Evolutionary conservation across 176 grass and related monocot genomes (phyloP).

Genomic region (Phyllostachys edulis): DNA sequence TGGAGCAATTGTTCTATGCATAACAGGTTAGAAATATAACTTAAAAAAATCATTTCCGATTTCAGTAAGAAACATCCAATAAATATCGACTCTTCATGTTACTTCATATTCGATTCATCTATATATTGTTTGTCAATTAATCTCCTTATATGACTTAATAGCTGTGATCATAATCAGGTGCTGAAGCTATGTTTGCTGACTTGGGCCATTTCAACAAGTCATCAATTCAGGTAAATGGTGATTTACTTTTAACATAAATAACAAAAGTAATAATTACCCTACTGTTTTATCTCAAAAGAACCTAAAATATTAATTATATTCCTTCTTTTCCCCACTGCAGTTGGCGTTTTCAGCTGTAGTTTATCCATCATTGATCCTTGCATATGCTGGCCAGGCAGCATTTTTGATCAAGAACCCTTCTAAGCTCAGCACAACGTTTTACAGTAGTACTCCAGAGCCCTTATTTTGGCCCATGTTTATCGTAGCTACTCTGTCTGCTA

Average conservation of each 20-base stretch:
- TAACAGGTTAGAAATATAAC: slow-evolving; percentile 53
- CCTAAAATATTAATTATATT: neutral
- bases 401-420: slow-evolving; percentile 76
- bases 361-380: slow-evolving; percentile 74
- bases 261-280: neutral
- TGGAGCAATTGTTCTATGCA: slow-evolving; percentile 67
- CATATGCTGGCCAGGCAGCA: slow-evolving; percentile 69
- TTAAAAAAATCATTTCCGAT: neutral
- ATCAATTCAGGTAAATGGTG: slow-evolving; percentile 61
- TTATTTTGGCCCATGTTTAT: slow-evolving; percentile 86
- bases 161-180: slow-evolving; percentile 47
- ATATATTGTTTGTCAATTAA: neutral
- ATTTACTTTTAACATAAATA: neutral
- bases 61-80: slow-evolving; percentile 7
- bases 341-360: slow-evolving; percentile 55
- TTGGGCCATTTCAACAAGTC: slow-evolving; percentile 81
- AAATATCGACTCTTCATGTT: neutral
- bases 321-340: slow-evolving; percentile 28
- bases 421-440: slow-evolving; percentile 60
- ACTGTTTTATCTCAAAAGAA: neutral
- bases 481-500: slow-evolving; percentile 59
- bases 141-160: neutral
- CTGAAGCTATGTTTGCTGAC: slow-evolving; percentile 90
- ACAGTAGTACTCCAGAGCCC: slow-evolving; percentile 59
- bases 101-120: neutral